phyloP scores from a whole-genome alignment of 257 asterid genomes.

The Eucommia ulmoides region DNA sequence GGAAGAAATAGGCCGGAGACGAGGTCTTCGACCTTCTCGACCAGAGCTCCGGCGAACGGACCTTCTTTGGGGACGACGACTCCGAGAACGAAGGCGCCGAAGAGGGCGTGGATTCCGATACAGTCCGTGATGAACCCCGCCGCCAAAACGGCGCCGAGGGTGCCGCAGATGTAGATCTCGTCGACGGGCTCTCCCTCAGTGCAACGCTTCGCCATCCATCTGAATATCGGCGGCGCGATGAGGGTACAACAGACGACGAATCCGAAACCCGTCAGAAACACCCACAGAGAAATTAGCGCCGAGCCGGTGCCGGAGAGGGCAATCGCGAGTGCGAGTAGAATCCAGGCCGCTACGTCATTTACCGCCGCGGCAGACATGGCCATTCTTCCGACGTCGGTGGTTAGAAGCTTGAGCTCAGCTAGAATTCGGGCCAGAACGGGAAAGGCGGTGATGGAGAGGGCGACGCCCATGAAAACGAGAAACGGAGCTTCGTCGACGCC shows the following conservation, averaged over 20 bases:
- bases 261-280: constrained; percentile 43
- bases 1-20: constrained; percentile 77
- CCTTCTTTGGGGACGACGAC: constrained; percentile 80
- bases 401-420: constrained; percentile 70
- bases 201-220: constrained; percentile 47
- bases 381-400: constrained; percentile 62
- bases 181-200: constrained; percentile 63
- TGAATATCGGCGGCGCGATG: constrained; percentile 39
- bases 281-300: constrained; percentile 53
- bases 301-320: constrained; percentile 58
- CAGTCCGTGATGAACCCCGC: constrained; percentile 58
- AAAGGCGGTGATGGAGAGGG: constrained; percentile 78
- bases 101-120: constrained; percentile 75
- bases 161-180: constrained; percentile 52
- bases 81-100: constrained; percentile 79
- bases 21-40: constrained; percentile 79
- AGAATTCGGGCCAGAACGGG: constrained; percentile 81
- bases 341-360: constrained; percentile 80
- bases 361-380: constrained; percentile 90
- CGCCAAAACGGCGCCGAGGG: constrained; percentile 50
- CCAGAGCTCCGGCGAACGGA: constrained; percentile 59
- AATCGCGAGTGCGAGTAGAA: constrained; percentile 61
- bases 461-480: constrained; percentile 75
- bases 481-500: constrained; percentile 36
- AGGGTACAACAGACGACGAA: constrained; percentile 31